Base-by-base conservation (phyloP, 1,284 basidiomycete species). In the Papiliotrema fonsecae region DNA sequence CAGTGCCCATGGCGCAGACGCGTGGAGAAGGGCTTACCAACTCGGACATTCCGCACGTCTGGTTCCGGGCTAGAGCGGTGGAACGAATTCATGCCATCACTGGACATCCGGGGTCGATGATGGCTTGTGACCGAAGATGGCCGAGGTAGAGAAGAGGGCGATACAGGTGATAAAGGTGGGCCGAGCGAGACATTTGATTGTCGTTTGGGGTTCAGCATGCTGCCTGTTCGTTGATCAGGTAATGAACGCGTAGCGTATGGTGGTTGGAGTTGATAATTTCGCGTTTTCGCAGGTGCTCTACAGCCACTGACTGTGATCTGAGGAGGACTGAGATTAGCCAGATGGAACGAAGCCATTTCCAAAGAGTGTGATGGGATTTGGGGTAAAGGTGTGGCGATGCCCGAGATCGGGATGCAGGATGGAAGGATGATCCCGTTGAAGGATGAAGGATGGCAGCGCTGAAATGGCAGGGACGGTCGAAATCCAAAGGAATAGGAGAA, bases 21-120 rank as follows among this genome's bases (percentile, higher is more conserved):
- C 36, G 31, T 34, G 27, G n/a, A 38, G 14, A 13, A 30, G 30
- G 30, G 68, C 69, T 52, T 49, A 71, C 69, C 69, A 24, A 71
- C 69, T 57, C 58, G 50, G 24, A 71, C 69, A 49, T 71, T 69
- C 37, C 59, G 57, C 40, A 52, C 55, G 27, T 69, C 67, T 6
- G 37, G 31, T 18, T 57, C 55, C 3, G 49, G 34, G 10, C 54
- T 53, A 9, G 48, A 51, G 19, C 42, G 32, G 14, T 40, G 28
- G 32, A 50, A 50, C n/a, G 44, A 27, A 1, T 45, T n/a, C n/a
- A n/a, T n/a, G n/a, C n/a, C 55, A 24, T 47, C 50, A 30, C 52
- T 54, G 27, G 26, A 38, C 3, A 48, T n/a, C 13, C 55, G 43
- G 19, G 48, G 25, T 24, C 48, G 34, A 21, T 47, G 22, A 11